These are phyloP conservation scores for Pichia sp. DNA, from an alignment of 1,139 yeast species.

Conservation along the genomic window DNA sequence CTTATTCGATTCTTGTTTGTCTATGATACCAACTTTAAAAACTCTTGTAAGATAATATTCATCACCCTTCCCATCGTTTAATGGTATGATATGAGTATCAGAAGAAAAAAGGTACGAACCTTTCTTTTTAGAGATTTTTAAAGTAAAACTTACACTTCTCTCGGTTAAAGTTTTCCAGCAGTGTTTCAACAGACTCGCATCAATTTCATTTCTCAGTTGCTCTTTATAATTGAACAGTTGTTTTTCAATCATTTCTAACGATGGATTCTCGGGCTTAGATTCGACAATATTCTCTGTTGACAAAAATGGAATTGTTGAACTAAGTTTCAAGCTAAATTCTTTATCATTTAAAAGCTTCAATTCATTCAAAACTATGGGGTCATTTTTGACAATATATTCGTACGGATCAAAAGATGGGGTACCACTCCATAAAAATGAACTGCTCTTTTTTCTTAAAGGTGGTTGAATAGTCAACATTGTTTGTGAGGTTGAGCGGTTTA, in stretches of 20 bases:
- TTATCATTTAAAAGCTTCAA: constrained; percentile 18
- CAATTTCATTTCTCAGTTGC: constrained; percentile 15
- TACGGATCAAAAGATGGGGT: constrained; percentile 31
- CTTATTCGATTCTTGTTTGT: constrained; percentile 25
- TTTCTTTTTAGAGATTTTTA: constrained; percentile 22
- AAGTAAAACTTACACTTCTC: constrained; percentile 18
- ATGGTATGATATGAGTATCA: constrained; percentile 14
- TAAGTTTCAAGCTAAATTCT: constrained; percentile 10
- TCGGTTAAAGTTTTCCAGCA: constrained; percentile 17
- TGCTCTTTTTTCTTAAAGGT: constrained; percentile 22
- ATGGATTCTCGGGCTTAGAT: constrained; percentile 6
- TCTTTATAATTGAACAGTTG: constrained; percentile 12
- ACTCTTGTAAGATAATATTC: constrained; percentile 26
- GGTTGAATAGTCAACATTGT: constrained; percentile 8
- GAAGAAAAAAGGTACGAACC: constrained; percentile 20
- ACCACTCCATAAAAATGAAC: constrained; percentile 26
- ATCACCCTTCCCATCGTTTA: constrained; percentile 15
- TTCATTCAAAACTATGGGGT: constrained; percentile 16
- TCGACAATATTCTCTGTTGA: constrained; percentile 1
- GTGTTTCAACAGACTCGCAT: constrained; percentile 11
- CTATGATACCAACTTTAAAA: constrained; percentile 28
- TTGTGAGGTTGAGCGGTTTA: constrained; percentile 5
- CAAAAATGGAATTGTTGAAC: constrained; percentile 25
- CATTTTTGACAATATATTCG: constrained; percentile 25
- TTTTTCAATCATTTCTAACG: constrained; percentile 15